Evolutionary conservation across 2,329 filamentous ascomycete species (phyloP).

Genomic region (Apiospora sp.): DNA sequence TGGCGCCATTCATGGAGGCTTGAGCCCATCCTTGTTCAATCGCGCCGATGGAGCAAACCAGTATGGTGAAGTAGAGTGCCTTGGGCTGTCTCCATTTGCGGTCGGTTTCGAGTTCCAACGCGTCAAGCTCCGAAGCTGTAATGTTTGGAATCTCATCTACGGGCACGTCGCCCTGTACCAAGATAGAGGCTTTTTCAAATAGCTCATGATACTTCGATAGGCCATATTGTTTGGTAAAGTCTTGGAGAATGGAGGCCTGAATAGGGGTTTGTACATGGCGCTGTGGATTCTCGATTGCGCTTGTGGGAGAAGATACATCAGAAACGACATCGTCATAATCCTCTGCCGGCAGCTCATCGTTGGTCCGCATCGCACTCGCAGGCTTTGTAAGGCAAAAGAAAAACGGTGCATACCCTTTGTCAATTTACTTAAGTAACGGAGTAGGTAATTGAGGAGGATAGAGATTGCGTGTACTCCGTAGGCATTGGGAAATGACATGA

Average conservation of each 20-base stretch:
- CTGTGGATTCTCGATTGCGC: background rate
- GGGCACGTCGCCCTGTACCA: background rate
- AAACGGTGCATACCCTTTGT: background rate
- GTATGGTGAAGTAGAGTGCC: constrained; percentile 20
- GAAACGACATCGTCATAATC: background rate
- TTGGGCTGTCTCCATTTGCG: constrained; percentile 14
- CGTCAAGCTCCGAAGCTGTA: background rate
- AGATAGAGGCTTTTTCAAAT: background rate
- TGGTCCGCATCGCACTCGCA: background rate
- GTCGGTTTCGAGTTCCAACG: background rate
- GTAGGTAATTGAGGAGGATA: background rate
- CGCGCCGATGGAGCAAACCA: constrained; percentile 16
- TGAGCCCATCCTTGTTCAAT: constrained; percentile 24
- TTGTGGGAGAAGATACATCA: background rate
- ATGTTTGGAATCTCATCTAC: constrained; percentile 8
- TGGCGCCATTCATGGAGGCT: constrained; percentile 24
- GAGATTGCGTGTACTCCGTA: background rate
- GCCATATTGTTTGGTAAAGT: background rate
- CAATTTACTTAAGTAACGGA: background rate
- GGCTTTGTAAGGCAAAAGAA: background rate
- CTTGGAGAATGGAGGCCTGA: no score
- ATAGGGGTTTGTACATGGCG: background rate
- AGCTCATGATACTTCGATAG: background rate
- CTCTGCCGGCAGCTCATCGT: background rate
- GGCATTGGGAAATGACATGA: background rate